Evolutionary conservation across 176 grass and related monocot species (phyloP).

Genomic region (Eleusine indica): DNA sequence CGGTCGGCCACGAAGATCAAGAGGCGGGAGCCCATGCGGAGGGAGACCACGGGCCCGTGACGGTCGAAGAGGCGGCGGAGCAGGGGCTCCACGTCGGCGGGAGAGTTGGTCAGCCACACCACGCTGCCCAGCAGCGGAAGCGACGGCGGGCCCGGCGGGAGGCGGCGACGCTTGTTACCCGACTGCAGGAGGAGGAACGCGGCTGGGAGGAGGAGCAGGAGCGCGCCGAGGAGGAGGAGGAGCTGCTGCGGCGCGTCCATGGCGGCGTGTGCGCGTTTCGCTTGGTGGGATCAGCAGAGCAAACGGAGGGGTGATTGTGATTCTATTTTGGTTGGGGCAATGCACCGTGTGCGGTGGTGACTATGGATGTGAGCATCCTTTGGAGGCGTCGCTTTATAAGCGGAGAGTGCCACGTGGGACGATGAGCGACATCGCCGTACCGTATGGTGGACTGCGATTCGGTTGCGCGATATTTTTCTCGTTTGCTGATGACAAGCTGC

Average conservation of each 20-base stretch:
- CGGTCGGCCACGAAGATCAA: constrained; percentile 43
- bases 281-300: background rate
- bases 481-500: background rate
- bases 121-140: constrained; percentile 46
- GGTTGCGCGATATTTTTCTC: background rate
- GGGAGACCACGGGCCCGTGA: constrained; percentile 43
- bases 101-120: constrained; percentile 32
- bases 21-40: constrained; percentile 29
- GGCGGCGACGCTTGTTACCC: background rate
- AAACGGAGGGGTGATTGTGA: too few relatives aligned
- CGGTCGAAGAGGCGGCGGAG: constrained; percentile 24
- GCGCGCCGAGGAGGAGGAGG: background rate
- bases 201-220: background rate
- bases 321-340: too few relatives aligned
- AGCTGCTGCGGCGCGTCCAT: background rate
- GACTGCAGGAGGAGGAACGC: background rate
- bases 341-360: too few relatives aligned
- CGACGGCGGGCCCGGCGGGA: constrained; percentile 41
- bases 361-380: background rate
- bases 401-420: background rate
- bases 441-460: background rate
- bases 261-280: background rate
- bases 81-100: constrained; percentile 11
- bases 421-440: background rate
- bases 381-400: background rate